phyloP scores from a whole-genome alignment of 2,329 filamentous ascomycete genomes.

The Rosellinia necatrix region DNA sequence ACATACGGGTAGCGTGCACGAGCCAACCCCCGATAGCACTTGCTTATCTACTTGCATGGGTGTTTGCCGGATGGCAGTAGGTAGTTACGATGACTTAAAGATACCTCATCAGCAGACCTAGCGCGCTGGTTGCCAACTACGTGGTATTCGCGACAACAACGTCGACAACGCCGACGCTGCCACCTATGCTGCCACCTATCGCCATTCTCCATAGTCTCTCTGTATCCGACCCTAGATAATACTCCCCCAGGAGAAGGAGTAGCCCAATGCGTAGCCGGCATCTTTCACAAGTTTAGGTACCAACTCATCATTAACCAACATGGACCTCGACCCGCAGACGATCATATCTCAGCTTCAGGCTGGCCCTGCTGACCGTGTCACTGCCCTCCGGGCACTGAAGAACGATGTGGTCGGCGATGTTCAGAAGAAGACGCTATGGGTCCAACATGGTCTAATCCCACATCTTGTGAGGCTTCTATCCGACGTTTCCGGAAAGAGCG shows the following conservation, averaged over 20 bases:
- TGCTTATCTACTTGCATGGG: too few relatives aligned
- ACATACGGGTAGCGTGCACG: too few relatives aligned
- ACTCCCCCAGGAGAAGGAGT: constrained; percentile 1
- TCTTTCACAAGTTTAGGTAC: constrained; percentile 10
- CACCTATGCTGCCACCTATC: neutral
- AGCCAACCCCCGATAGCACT: too few relatives aligned
- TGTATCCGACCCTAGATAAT: neutral
- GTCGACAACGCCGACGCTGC: constrained; percentile 7
- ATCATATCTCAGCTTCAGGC: constrained; percentile 48
- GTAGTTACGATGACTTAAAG: too few relatives aligned
- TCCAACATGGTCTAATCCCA: constrained; percentile 70
- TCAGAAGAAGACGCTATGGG: constrained; percentile 81
- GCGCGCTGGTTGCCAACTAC: too few relatives aligned
- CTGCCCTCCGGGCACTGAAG: constrained; percentile 75
- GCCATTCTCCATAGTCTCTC: neutral
- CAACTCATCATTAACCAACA: constrained; percentile 23
- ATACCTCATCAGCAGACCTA: too few relatives aligned
- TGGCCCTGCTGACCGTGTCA: constrained; percentile 57
- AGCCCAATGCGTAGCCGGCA: constrained; percentile 6
- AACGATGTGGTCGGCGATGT: constrained; percentile 89
- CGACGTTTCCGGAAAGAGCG: constrained; percentile 42
- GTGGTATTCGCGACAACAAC: too few relatives aligned
- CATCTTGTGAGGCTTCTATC: constrained; percentile 55
- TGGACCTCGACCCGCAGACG: constrained; percentile 35
- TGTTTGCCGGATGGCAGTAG: too few relatives aligned